A percentile compares a stretch with the other conserved stretches of the same genome.
Evolutionary conservation across 768 basidiomycete genomes (phyloP).

Genomic region (Galerina marginata): DNA sequence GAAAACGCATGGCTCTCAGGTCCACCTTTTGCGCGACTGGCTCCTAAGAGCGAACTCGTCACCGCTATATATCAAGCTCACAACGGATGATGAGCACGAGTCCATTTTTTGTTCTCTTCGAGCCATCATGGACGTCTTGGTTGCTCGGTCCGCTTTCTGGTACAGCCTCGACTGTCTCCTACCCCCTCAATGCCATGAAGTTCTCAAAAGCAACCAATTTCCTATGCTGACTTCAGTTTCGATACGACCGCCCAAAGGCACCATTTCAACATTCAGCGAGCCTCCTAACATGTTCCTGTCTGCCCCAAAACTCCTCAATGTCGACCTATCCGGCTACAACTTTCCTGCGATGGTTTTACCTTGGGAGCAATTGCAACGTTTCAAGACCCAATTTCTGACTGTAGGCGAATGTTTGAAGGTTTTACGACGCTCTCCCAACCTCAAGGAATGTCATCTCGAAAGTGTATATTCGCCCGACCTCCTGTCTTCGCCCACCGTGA

Average conservation of each 20-base stretch:
- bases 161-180: constrained; percentile 26
- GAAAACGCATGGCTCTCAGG: constrained; percentile 12
- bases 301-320: constrained; percentile 24
- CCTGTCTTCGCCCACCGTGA: constrained; percentile 3
- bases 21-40: constrained; percentile 19
- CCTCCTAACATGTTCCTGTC: constrained; percentile 29
- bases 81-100: constrained; percentile 24
- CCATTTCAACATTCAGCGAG: constrained; percentile 29
- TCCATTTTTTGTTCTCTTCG: constrained; percentile 21
- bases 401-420: constrained; percentile 28
- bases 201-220: constrained; percentile 23
- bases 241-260: constrained; percentile 25
- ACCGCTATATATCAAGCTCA: constrained; percentile 30
- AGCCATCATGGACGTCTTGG: constrained; percentile 24
- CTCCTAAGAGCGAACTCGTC: constrained; percentile 16
- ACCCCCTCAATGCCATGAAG: constrained; percentile 28
- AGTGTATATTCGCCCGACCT: constrained; percentile 25
- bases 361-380: constrained; percentile 26
- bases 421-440: constrained; percentile 21
- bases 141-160: constrained; percentile 26
- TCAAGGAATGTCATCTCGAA: constrained; percentile 27
- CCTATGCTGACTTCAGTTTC: constrained; percentile 22
- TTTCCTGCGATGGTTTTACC: constrained; percentile 27
- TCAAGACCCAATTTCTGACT: constrained; percentile 29
- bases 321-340: constrained; percentile 30